Evolutionary conservation across 2,329 filamentous ascomycete species (phyloP).

Genomic region (Tolypocladium inflatum): DNA sequence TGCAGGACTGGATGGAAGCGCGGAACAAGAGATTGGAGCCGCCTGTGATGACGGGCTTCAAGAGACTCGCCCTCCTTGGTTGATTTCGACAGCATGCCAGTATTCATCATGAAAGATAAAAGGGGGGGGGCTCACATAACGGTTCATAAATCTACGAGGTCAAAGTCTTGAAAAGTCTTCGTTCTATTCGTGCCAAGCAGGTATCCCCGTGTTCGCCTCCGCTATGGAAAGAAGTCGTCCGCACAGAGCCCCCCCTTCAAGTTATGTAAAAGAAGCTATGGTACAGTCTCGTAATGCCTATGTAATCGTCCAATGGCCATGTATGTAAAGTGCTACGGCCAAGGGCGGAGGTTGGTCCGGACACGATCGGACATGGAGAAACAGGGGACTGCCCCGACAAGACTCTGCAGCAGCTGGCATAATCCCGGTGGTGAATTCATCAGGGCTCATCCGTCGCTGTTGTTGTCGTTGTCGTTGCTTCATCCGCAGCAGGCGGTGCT

Average conservation of each 20-base stretch:
- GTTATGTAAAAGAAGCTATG: neutral
- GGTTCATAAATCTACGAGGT: neutral
- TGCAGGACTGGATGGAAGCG: constrained; percentile 40
- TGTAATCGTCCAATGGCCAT: neutral
- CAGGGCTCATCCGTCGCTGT: neutral
- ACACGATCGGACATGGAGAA: neutral
- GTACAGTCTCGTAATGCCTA: neutral
- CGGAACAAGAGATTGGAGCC: constrained; percentile 34
- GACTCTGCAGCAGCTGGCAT: neutral
- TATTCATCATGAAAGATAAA: neutral
- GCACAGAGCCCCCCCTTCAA: neutral
- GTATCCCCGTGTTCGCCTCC: constrained; percentile 20
- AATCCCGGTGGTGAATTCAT: neutral
- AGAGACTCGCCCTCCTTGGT: constrained; percentile 41
- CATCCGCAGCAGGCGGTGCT: constrained; percentile 2
- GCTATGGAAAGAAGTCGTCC: constrained; percentile 16
- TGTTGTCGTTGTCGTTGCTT: neutral
- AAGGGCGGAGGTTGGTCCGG: neutral
- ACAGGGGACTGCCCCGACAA: neutral
- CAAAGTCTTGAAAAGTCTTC: neutral
- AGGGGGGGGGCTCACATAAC: neutral
- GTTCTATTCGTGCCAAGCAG: constrained; percentile 6
- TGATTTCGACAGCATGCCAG: constrained; percentile 13
- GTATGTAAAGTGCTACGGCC: neutral
- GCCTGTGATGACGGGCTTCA: constrained; percentile 38